phyloP scores from a whole-genome alignment of 805 yeast species.

The Zygoascus ofunaensis region DNA sequence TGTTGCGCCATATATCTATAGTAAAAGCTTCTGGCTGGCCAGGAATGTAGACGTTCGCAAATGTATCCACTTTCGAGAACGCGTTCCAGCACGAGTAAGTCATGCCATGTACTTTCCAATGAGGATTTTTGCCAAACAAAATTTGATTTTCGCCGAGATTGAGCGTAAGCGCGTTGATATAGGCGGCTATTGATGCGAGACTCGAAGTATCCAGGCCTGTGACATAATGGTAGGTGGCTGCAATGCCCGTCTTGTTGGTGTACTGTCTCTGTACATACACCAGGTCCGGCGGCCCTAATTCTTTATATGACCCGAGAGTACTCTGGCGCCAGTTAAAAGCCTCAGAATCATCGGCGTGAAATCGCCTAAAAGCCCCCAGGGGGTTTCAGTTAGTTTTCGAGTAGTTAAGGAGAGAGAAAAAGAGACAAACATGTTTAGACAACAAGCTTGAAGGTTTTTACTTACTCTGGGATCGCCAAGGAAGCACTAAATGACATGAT shows the following conservation, averaged over 20 bases:
- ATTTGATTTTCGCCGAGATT: conserved; percentile 46
- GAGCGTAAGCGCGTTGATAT: conserved; percentile 40
- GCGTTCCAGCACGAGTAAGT: conserved; percentile 54
- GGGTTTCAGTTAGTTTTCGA: no score
- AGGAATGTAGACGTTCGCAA: conserved; percentile 55
- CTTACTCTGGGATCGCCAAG: no score
- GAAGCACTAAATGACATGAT: no score
- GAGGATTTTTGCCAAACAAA: conserved; percentile 59
- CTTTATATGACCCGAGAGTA: no score
- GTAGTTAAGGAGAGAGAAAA: no score
- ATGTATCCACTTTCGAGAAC: conserved; percentile 62
- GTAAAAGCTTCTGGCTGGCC: conserved; percentile 35
- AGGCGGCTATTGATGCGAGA: conserved; percentile 47
- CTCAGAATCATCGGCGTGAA: no score
- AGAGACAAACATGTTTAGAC: no score
- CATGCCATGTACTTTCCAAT: conserved; percentile 35
- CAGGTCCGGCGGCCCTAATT: conserved; percentile 71
- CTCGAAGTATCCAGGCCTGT: conserved; percentile 47
- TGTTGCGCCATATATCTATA: conserved; percentile 30
- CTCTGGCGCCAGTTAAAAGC: no score
- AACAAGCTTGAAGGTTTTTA: no score
- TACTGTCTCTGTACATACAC: conserved; percentile 40
- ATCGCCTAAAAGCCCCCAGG: no score
- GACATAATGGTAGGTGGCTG: conserved; percentile 46
- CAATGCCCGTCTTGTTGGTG: conserved; percentile 32